Evolutionary conservation across 345 rosid species (phyloP).

Genomic region (Sapria himalayana): DNA sequence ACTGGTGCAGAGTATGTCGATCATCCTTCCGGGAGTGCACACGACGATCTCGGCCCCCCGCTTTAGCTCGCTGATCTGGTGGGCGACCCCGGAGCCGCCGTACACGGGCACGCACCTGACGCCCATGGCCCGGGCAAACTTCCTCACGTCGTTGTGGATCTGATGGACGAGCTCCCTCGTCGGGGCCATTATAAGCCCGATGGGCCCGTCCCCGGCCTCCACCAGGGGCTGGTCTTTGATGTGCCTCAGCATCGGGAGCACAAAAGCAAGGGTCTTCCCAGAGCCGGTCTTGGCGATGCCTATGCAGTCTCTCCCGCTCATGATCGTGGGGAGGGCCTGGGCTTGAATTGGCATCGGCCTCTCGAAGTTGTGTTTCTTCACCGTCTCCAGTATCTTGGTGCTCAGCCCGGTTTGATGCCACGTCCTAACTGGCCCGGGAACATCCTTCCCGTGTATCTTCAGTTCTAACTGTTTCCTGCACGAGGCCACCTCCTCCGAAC

Average conservation of each 20-base stretch:
- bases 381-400: slow-evolving; percentile 61
- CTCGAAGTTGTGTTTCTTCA: slow-evolving; percentile 72
- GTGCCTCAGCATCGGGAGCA: slow-evolving; percentile 94
- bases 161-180: slow-evolving; percentile 98
- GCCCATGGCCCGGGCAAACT: slow-evolving; percentile 57
- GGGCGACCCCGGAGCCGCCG: slow-evolving; percentile 98
- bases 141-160: slow-evolving; percentile 80
- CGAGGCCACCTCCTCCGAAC: slow-evolving; percentile 57
- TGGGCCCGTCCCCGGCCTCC: slow-evolving; percentile 84
- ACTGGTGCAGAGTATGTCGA: slow-evolving; percentile 87
- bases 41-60: slow-evolving; percentile 94
- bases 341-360: slow-evolving; percentile 96
- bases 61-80: slow-evolving; percentile 86
- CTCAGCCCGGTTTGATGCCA: slow-evolving; percentile 96
- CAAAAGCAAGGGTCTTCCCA: slow-evolving; percentile 91
- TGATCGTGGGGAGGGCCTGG: slow-evolving; percentile 78
- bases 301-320: slow-evolving; percentile 98
- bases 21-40: slow-evolving; percentile 96
- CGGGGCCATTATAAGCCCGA: slow-evolving; percentile 96
- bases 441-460: slow-evolving; percentile 91
- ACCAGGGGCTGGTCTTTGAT: slow-evolving; percentile 96
- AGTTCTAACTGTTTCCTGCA: slow-evolving; percentile 71
- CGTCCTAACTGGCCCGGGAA: slow-evolving; percentile 66
- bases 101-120: slow-evolving; percentile 77
- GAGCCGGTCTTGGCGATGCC: slow-evolving; percentile 96